Evolutionary conservation across 179 eudicot species (phyloP).

Genomic region (Silene vulgaris): DNA sequence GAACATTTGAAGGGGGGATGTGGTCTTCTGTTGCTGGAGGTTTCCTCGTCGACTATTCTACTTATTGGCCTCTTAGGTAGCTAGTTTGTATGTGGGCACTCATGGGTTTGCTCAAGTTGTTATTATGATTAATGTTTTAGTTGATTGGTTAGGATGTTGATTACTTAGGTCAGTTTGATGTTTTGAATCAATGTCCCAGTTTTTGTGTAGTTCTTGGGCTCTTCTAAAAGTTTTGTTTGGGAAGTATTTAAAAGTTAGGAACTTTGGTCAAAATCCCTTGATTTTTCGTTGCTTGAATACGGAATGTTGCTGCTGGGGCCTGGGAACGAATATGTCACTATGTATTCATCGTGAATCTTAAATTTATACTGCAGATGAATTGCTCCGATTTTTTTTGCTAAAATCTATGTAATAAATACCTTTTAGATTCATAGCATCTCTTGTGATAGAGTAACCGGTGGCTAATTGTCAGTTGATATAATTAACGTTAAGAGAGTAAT

Average conservation of each 20-base stretch:
- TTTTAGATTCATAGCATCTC: not conserved
- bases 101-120: not conserved
- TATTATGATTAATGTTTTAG: not conserved
- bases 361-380: too few species aligned
- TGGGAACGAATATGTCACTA: not conserved
- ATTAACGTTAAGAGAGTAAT: not conserved
- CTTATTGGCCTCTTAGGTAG: not conserved
- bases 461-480: too few species aligned
- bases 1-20: too few species aligned
- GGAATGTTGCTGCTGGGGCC: not conserved
- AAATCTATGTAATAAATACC: too few species aligned
- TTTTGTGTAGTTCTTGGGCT: not conserved
- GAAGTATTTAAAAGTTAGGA: not conserved
- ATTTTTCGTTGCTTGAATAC: not conserved
- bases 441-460: not conserved
- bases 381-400: too few species aligned
- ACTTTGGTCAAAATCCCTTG: not conserved
- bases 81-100: too few species aligned
- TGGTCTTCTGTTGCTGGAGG: too few species aligned
- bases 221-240: not conserved
- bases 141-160: not conserved
- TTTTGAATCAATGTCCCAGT: not conserved
- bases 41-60: too few species aligned
- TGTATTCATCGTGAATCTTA: not conserved
- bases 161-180: not conserved